phyloP scores from a whole-genome alignment of 257 asterid genomes.

The Rehmannia glutinosa region DNA sequence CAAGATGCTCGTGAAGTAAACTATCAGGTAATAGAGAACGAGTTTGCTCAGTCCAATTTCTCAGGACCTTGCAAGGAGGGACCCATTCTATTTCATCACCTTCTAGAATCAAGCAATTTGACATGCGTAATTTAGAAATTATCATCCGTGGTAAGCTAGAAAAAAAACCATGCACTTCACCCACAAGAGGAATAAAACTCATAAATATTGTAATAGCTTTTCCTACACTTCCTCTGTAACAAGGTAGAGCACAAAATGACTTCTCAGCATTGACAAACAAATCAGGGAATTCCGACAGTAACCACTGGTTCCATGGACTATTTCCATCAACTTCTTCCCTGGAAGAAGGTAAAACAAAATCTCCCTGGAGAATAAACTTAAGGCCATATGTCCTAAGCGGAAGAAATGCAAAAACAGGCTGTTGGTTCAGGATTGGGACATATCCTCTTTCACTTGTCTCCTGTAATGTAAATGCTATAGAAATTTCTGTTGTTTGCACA shows the following conservation, averaged over 20 bases:
- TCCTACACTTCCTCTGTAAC: slow-evolving; percentile 61
- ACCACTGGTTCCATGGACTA: slow-evolving; percentile 98
- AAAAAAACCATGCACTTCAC: slow-evolving; percentile 95
- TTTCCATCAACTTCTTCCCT: slow-evolving; percentile 96
- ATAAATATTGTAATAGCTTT: slow-evolving; percentile 75
- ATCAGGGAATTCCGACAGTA: slow-evolving; percentile 78
- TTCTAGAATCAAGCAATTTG: slow-evolving; percentile 77
- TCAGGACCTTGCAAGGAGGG: slow-evolving; percentile 84
- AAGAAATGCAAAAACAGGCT: slow-evolving; percentile 96
- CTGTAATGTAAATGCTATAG: slow-evolving; percentile 77
- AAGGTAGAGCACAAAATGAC: slow-evolving; percentile 79
- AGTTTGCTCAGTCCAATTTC: slow-evolving; percentile 81
- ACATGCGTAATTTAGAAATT: slow-evolving; percentile 71
- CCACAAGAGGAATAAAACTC: slow-evolving; percentile 82
- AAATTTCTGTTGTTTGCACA: slow-evolving; percentile 69
- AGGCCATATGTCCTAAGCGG: slow-evolving; percentile 95
- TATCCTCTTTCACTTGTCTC: slow-evolving; percentile 56
- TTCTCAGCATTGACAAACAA: slow-evolving; percentile 74
- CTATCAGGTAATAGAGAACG: slow-evolving; percentile 64
- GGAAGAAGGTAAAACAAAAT: slow-evolving; percentile 94
- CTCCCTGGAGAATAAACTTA: slow-evolving; percentile 93
- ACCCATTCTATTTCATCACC: slow-evolving; percentile 62
- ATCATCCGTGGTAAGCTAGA: slow-evolving; percentile 78
- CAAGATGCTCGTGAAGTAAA: slow-evolving; percentile 76
- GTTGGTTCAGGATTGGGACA: slow-evolving; percentile 64